phyloP scores from a whole-genome alignment of 768 basidiomycete species.

The Suillus ampliporus region DNA sequence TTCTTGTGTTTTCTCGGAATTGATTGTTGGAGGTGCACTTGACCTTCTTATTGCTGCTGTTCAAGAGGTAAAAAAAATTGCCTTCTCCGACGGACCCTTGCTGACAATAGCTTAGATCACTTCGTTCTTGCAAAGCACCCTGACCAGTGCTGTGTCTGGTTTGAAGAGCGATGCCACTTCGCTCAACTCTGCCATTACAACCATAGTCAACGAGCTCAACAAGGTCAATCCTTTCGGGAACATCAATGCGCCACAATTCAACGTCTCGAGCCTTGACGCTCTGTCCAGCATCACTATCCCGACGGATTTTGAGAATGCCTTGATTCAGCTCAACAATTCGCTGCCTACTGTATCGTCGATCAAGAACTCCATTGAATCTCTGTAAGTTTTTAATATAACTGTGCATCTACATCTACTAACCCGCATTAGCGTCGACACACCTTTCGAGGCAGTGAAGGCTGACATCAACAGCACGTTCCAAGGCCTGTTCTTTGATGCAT shows the following conservation, averaged over 20 bases:
- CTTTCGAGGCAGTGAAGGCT: slow-evolving; percentile 86
- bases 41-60: slow-evolving; percentile 83
- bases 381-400: slow-evolving; percentile 55
- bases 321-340: slow-evolving; percentile 79
- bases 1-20: slow-evolving; percentile 93
- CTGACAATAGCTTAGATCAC: slow-evolving; percentile 60
- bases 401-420: slow-evolving; percentile 7
- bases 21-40: slow-evolving; percentile 83
- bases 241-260: slow-evolving; percentile 72
- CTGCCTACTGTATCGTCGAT: slow-evolving; percentile 81
- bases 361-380: slow-evolving; percentile 63
- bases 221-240: slow-evolving; percentile 75
- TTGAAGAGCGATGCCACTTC: slow-evolving; percentile 73
- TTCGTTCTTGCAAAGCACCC: slow-evolving; percentile 61
- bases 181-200: slow-evolving; percentile 72
- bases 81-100: slow-evolving; percentile 3
- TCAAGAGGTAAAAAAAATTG: slow-evolving; percentile 63
- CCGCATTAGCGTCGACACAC: slow-evolving; percentile 68
- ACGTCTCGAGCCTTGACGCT: slow-evolving; percentile 72
- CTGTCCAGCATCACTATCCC: slow-evolving; percentile 85
- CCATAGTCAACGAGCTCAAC: slow-evolving; percentile 72
- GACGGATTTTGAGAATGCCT: slow-evolving; percentile 69
- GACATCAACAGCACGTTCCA: slow-evolving; percentile 89
- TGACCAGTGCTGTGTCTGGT: slow-evolving; percentile 63
- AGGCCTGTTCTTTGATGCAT: slow-evolving; percentile 72